Conservation (phyloP, 163 green algal species). For the Scenedesmus sp. region DNA sequence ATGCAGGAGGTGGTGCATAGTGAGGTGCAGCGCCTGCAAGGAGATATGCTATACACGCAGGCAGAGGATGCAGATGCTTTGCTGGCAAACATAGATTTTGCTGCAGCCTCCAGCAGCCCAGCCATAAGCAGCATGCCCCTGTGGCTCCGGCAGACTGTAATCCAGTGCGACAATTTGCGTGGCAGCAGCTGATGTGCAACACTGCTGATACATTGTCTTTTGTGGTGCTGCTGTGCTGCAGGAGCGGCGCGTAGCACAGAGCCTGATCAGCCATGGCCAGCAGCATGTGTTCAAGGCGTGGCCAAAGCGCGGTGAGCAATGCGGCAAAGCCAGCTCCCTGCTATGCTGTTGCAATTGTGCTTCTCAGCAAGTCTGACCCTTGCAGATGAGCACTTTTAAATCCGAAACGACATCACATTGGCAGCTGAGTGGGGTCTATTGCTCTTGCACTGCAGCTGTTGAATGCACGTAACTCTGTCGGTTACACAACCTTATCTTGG, state of each 20-base stretch:
- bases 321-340: neutral
- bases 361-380: too few species aligned
- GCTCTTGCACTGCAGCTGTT: too few species aligned
- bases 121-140: neutral
- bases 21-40: neutral
- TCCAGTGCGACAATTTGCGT: neutral
- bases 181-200: neutral
- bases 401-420: too few species aligned
- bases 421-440: too few species aligned
- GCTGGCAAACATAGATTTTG: neutral
- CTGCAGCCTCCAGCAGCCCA: neutral
- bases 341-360: too few species aligned
- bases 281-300: slow-evolving; percentile 69
- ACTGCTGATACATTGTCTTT: neutral
- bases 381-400: too few species aligned
- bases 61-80: neutral
- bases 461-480: too few species aligned
- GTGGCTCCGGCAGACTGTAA: neutral
- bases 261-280: slow-evolving; percentile 58
- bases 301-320: slow-evolving; percentile 62
- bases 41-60: too few species aligned
- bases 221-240: slow-evolving; percentile 12
- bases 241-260: slow-evolving; percentile 56
- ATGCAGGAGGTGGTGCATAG: neutral
- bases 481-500: too few species aligned